Evolutionary conservation across 148 eudicot species (phyloP).

Genomic region (Cornus controversa): DNA sequence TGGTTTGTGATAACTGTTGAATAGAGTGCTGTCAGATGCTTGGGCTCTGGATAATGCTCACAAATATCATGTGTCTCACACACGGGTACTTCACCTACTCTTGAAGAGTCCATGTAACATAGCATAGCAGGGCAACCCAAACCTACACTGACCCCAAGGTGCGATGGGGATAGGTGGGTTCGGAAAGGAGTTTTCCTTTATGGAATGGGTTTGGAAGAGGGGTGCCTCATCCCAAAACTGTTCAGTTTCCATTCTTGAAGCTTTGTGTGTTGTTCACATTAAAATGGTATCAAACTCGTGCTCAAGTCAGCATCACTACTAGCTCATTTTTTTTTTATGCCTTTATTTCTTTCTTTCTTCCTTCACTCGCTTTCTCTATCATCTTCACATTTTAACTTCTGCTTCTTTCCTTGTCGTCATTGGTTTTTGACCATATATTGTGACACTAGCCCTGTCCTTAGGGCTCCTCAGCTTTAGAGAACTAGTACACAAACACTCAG

Average conservation of each 20-base stretch:
- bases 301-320: background rate
- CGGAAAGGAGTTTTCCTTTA: too few relatives aligned
- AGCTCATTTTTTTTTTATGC: background rate
- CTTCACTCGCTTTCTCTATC: slow-evolving; percentile 3
- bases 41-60: slow-evolving; percentile 98
- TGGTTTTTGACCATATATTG: background rate
- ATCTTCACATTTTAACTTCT: background rate
- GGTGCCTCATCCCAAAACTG: too few relatives aligned
- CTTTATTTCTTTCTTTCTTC: too few relatives aligned
- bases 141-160: too few relatives aligned
- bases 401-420: background rate
- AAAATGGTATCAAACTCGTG: background rate
- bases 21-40: slow-evolving; percentile 87
- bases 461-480: background rate
- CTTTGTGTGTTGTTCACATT: too few relatives aligned
- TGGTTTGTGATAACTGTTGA: slow-evolving; percentile 8
- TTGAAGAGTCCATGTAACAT: too few relatives aligned
- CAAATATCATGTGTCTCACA: slow-evolving; percentile 61
- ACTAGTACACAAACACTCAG: background rate
- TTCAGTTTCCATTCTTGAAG: too few relatives aligned
- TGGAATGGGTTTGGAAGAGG: too few relatives aligned
- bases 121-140: too few relatives aligned
- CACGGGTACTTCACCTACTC: too few relatives aligned
- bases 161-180: too few relatives aligned
- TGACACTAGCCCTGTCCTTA: background rate